A percentile compares a stretch with the other conserved stretches of the same genome.
phyloP scores from a whole-genome alignment of 345 rosid species.

The Noccaea caerulescens region DNA sequence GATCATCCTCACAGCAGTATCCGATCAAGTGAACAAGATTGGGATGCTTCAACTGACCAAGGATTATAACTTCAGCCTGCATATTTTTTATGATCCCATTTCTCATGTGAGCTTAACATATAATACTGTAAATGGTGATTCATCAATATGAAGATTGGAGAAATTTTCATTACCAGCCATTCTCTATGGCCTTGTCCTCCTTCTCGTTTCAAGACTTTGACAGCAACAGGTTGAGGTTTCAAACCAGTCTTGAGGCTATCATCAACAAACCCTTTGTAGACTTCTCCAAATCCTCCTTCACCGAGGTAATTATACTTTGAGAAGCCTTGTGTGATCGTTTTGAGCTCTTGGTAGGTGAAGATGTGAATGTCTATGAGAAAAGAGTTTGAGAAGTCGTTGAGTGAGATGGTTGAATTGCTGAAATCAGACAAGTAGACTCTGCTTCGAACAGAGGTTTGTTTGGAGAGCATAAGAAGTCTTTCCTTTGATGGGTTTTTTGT shows the following conservation, averaged over 20 bases:
- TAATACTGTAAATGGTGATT: constrained; percentile 6
- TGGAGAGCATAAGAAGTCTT: constrained; percentile 35
- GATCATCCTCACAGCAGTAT: constrained; percentile 77
- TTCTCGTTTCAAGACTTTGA: constrained; percentile 68
- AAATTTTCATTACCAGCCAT: constrained; percentile 72
- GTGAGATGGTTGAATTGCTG: constrained; percentile 48
- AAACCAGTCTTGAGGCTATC: constrained; percentile 61
- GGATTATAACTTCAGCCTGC: constrained; percentile 85
- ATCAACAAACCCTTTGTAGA: constrained; percentile 72
- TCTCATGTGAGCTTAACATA: not conserved
- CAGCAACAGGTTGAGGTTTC: constrained; percentile 80
- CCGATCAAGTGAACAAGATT: constrained; percentile 83
- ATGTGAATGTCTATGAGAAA: constrained; percentile 57
- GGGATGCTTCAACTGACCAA: constrained; percentile 78
- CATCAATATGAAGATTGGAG: not conserved
- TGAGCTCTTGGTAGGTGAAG: constrained; percentile 61
- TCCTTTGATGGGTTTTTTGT: constrained; percentile 38
- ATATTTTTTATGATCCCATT: constrained; percentile 10
- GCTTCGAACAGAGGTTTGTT: constrained; percentile 42
- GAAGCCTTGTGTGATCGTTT: constrained; percentile 57
- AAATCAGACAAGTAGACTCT: constrained; percentile 41
- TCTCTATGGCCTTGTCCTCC: constrained; percentile 85
- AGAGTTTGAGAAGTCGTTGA: constrained; percentile 52
- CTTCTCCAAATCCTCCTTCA: constrained; percentile 87
- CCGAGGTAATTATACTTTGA: constrained; percentile 64